Evolutionary conservation across 805 yeast species (phyloP).

Genomic region (Ogataea pignaliae): DNA sequence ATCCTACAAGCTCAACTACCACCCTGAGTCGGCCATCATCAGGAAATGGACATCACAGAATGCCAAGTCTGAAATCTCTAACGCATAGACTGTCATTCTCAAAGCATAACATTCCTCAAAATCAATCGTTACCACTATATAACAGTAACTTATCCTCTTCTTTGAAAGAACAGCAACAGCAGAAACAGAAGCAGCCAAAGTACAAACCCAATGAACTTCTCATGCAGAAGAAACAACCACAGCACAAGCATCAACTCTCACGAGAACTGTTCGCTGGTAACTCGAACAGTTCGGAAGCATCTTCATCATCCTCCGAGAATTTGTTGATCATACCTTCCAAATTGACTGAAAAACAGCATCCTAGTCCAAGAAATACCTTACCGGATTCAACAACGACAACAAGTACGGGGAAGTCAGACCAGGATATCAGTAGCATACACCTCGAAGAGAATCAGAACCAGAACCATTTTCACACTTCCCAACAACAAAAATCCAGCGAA

Average conservation of each 20-base stretch:
- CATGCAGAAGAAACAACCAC: background rate
- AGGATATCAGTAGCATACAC: background rate
- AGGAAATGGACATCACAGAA: slow-evolving; percentile 6
- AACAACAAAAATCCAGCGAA: background rate
- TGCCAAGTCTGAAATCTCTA: slow-evolving; percentile 17
- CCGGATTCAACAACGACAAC: background rate
- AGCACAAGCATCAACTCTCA: slow-evolving; percentile 4
- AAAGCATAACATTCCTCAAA: slow-evolving; percentile 18
- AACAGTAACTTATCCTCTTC: slow-evolving; percentile 21
- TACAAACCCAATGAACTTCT: background rate
- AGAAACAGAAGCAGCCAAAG: background rate
- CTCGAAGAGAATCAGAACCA: background rate
- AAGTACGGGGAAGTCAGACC: too few species aligned
- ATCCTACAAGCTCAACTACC: too few species aligned
- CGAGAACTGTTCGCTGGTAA: background rate
- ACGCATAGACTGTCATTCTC: slow-evolving; percentile 27
- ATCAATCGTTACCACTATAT: slow-evolving; percentile 3
- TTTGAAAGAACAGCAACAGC: slow-evolving; percentile 9
- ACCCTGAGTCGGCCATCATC: background rate
- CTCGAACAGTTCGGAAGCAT: background rate
- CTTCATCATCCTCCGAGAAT: background rate
- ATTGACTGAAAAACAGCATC: background rate
- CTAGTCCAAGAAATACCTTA: background rate
- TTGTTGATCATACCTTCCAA: background rate
- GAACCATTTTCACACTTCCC: too few species aligned